These are phyloP conservation scores for Lentinus brumalis DNA, from an alignment of 768 basidiomycete genomes.

Conservation along the genomic window DNA sequence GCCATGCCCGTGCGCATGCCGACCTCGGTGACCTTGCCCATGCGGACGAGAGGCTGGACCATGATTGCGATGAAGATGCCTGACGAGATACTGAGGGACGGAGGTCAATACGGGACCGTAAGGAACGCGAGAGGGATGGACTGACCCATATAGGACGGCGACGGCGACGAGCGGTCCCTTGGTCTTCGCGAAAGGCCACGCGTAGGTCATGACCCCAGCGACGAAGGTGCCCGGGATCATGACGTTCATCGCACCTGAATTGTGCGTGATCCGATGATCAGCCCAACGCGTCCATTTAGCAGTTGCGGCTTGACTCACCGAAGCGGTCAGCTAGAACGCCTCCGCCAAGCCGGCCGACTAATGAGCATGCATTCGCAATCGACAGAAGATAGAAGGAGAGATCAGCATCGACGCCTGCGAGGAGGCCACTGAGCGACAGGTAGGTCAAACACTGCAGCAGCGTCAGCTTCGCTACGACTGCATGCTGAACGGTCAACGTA, in stretches of 20 bases:
- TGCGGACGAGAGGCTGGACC: constrained; percentile 55
- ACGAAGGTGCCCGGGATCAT: constrained; percentile 63
- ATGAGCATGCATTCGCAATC: constrained; percentile 66
- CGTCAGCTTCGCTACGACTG: background rate
- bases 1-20: constrained; percentile 69
- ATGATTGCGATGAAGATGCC: constrained; percentile 65
- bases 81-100: constrained; percentile 49
- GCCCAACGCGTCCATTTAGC: background rate
- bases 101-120: background rate
- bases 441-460: constrained; percentile 43
- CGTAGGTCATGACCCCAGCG: constrained; percentile 60
- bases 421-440: constrained; percentile 56
- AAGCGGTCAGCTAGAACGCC: constrained; percentile 55
- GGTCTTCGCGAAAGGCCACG: constrained; percentile 66
- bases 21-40: constrained; percentile 62
- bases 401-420: constrained; percentile 47
- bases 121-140: background rate
- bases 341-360: constrained; percentile 58
- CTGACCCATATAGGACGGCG: constrained; percentile 66
- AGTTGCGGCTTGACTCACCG: background rate
- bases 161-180: constrained; percentile 51
- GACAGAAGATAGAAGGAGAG: constrained; percentile 68
- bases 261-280: background rate
- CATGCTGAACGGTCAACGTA: constrained; percentile 30
- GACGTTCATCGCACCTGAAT: constrained; percentile 62